Evolutionary conservation across 305 asterid genomes (phyloP), one percentile per base, ranked within the genome.

Genomic region (Rubia peregrina): DNA sequence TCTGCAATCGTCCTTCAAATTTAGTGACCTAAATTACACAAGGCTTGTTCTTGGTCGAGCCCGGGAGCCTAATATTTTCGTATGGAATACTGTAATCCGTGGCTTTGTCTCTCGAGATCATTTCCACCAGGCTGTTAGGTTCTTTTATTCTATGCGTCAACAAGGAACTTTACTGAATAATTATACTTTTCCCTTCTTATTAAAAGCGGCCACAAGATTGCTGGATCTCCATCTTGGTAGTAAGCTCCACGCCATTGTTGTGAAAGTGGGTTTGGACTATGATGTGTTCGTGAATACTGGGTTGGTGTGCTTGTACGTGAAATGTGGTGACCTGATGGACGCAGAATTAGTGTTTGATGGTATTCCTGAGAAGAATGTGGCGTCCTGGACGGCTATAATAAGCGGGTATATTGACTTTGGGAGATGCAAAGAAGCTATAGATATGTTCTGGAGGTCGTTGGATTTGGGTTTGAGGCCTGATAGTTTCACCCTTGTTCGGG

Each of bases 61-160:
- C 48, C 72, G 71, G 46, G 78, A 81, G 4, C 92, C 96, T 71
- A 88, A 86, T 78, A 75, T 85, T 16, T 85, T 82, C 62, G 42
- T 86, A n/a, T 90, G 83, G 82, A 86, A 88, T 65, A 79, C 92
- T 6, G 80, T 88, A 84, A 86, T 90, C 13, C 86, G 85, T 59
- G 90, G 95, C 57, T 70, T 90, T 19, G 90, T 83, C 17, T 81
- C 88, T 14, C 85, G 77, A 46, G 84, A 84, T 38, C 73, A 80
- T 70, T 88, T 81, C 63, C 65, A 46, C 44, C 80, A 81, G 42
- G 81, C 90, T 48, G 76, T 83, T 60, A 71, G 72, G 0, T 80
- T 71, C 76, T 90, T 87, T 70, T 6, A 74, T 70, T 78, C 61
- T 6, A 90, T 90, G 95, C 88, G 88, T 5, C 49, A 71, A 63